These are phyloP conservation scores for Lachnum nothofagi DNA, from an alignment of 2,329 filamentous ascomycete genomes.

Conservation along the genomic window DNA sequence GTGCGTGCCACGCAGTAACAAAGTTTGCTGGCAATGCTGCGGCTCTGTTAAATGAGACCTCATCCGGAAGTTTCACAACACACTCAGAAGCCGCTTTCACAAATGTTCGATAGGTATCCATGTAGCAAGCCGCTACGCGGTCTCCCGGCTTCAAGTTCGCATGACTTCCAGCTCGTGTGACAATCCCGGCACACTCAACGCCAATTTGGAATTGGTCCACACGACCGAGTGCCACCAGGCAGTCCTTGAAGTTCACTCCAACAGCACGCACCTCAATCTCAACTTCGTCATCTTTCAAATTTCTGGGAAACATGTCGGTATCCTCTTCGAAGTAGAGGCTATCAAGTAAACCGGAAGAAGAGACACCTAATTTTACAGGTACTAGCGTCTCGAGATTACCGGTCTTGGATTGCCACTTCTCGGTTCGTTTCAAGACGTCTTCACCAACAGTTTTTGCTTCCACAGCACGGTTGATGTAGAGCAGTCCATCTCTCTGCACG, in stretches of 20 bases:
- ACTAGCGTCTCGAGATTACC: neutral
- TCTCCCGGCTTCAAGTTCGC: neutral
- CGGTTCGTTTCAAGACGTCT: no score
- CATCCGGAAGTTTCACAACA: constrained; percentile 9
- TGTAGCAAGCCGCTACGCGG: constrained; percentile 18
- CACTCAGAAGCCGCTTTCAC: neutral
- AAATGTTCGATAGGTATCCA: constrained; percentile 18
- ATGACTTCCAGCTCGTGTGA: neutral
- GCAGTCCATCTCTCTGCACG: no score
- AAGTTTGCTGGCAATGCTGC: constrained; percentile 20
- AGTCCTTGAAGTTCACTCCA: constrained; percentile 21
- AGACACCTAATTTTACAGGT: constrained; percentile 1
- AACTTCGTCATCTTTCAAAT: constrained; percentile 3
- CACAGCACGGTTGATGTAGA: no score
- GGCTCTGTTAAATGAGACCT: constrained; percentile 12
- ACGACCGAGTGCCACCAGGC: constrained; percentile 19
- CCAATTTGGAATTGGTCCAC: constrained; percentile 16
- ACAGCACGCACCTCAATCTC: constrained; percentile 8
- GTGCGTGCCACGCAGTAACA: constrained; percentile 18
- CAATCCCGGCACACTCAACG: neutral
- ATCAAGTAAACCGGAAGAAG: constrained; percentile 2
- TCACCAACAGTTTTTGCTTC: no score
- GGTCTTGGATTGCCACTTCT: no score
- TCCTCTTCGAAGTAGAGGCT: constrained; percentile 14
- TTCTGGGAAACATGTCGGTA: constrained; percentile 11